Conservation (phyloP, 1,284 basidiomycete genomes). For the Cryptococcus jaspeensis region DNA sequence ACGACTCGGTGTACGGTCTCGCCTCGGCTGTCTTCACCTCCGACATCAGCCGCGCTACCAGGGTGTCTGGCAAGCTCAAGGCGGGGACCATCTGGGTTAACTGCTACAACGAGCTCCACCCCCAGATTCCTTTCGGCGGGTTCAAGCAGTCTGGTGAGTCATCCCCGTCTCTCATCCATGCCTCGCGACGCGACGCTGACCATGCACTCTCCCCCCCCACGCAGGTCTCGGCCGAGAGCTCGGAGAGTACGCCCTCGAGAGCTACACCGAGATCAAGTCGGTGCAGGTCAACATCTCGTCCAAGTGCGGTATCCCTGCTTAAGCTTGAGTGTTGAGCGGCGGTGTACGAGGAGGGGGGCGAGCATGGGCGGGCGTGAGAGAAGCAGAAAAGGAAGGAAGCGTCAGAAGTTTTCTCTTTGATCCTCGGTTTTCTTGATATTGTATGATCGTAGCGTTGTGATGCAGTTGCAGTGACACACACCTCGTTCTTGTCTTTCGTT, state of each 20-base stretch:
- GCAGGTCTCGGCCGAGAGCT: constrained; percentile 70
- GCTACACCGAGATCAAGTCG: constrained; percentile 80
- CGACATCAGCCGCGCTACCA: constrained; percentile 82
- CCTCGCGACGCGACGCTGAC: not conserved
- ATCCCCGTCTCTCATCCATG: not conserved
- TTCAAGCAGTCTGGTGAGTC: constrained; percentile 71
- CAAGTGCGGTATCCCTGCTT: constrained; percentile 2
- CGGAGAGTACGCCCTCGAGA: constrained; percentile 80
- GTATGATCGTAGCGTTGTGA: too few species aligned
- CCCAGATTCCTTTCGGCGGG: constrained; percentile 89
- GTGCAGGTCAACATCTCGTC: constrained; percentile 68
- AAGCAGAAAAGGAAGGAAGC: too few species aligned
- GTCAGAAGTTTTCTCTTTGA: too few species aligned
- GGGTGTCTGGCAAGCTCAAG: constrained; percentile 75
- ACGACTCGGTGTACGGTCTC: constrained; percentile 80
- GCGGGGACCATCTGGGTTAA: constrained; percentile 84
- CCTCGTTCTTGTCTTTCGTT: too few species aligned
- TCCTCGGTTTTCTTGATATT: too few species aligned
- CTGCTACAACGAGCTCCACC: constrained; percentile 75
- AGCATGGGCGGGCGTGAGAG: too few species aligned
- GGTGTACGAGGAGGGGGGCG: too few species aligned
- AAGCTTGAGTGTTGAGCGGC: not conserved
- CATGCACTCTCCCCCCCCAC: too few species aligned
- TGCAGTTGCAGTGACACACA: too few species aligned
- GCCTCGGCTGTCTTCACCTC: constrained; percentile 85